Base-by-base conservation (phyloP, 257 asterid genomes). In the Marsdenia floribunda region DNA sequence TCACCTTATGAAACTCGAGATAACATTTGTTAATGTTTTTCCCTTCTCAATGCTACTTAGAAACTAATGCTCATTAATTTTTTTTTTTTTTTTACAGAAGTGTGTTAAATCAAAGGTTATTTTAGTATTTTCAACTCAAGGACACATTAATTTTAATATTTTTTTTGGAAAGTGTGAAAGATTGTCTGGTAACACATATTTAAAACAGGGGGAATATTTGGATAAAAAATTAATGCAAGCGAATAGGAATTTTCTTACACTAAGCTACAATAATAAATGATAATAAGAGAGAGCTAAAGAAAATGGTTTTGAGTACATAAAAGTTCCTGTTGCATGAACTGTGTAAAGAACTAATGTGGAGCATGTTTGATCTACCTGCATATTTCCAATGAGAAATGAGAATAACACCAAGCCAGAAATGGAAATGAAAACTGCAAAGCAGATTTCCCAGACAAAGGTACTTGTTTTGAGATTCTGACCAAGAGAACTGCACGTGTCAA, bases 381-480 rank as follows among this genome's bases (percentile, higher is more conserved):
- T 95, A 82, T 95, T 95, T 80, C 99, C 99, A 76, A 95, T 95
- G 74, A 95, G 89, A 82, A 95, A 86, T 9, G 99, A 87, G 79
- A 95, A 95, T 58, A 95, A 86, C 86, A 92, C 99, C 92, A 95
- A 83, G 69, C 99, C 99, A 0, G 99, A 75, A 59, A 95, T 90
- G 83, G 99, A 92, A 79, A 95, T 89, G 83, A 82, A 77, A 80
- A 95, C 96, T 37, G 99, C 99, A 86, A 95, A 95, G 91, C 91
- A 85, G 76, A 90, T 92, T 80, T 95, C 99, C 97, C 96, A 95
- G 77, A 92, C 89, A 77, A 68, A 92, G 71, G 96, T 92, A 76
- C 99, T 95, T 64, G 97, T 95, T 78, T 90, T 21, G 71, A 95
- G 99, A 86, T 92, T 92, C 91, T 95, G 99, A 70, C 99, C 99